Evolutionary conservation across 768 basidiomycete genomes (phyloP).

Genomic region (Cystobasidium onofrii): DNA sequence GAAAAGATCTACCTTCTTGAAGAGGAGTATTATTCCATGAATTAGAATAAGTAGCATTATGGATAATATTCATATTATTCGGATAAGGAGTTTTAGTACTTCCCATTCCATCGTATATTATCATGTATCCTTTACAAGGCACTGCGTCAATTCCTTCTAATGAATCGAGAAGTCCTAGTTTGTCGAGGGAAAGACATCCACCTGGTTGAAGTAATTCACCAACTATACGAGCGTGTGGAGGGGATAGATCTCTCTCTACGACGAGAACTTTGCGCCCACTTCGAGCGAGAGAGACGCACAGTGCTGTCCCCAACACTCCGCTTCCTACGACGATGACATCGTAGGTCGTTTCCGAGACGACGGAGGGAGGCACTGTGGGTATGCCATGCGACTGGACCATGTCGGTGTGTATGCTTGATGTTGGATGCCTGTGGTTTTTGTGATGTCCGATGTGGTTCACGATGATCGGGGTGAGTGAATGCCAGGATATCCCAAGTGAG

Average conservation of each 20-base stretch:
- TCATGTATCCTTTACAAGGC: conserved; percentile 74
- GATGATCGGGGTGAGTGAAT: too few species aligned
- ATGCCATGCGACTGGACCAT: conserved; percentile 12
- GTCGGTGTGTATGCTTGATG: neutral
- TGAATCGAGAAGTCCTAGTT: conserved; percentile 66
- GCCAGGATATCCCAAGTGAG: too few species aligned
- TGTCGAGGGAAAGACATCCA: conserved; percentile 65
- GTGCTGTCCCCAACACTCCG: conserved; percentile 76
- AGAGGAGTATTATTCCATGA: conserved; percentile 43
- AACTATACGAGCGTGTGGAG: conserved; percentile 84
- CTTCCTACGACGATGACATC: conserved; percentile 74
- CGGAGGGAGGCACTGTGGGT: conserved; percentile 12
- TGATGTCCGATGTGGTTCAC: too few species aligned
- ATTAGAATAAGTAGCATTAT: neutral
- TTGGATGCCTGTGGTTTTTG: too few species aligned
- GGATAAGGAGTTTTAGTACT: conserved; percentile 87
- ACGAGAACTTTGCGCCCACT: conserved; percentile 69
- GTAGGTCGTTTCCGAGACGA: conserved; percentile 34
- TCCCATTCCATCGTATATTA: conserved; percentile 56
- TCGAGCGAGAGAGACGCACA: conserved; percentile 66
- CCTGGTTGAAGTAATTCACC: conserved; percentile 94
- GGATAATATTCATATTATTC: conserved; percentile 34
- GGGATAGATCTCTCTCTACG: conserved; percentile 79
- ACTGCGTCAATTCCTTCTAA: conserved; percentile 84
- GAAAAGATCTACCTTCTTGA: conserved; percentile 69